Conservation (phyloP, 148 eudicot genomes). For the Fagopyrum tataricum region DNA sequence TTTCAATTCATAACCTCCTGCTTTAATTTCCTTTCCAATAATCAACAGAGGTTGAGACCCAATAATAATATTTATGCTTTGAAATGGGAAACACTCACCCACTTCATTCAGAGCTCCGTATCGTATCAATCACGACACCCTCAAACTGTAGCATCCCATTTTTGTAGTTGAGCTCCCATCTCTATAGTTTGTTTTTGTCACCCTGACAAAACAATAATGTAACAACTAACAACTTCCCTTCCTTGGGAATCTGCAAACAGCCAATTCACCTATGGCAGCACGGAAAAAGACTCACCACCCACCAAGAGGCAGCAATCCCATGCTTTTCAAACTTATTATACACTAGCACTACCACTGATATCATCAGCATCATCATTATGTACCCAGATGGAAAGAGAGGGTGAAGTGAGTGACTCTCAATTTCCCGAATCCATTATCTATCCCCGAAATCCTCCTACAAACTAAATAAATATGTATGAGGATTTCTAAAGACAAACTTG, state of each 20-base stretch:
- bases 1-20: not conserved
- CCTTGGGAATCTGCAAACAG: constrained; percentile 66
- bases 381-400: not conserved
- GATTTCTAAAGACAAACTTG: constrained; percentile 32
- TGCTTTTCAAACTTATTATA: not conserved
- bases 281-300: not conserved
- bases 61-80: not conserved
- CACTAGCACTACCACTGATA: not conserved
- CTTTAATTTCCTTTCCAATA: not conserved
- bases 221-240: constrained; percentile 27
- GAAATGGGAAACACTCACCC: not conserved
- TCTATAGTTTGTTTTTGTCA: not conserved
- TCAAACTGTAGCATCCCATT: not conserved
- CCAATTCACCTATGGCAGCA: constrained; percentile 23
- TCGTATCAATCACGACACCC: too few species aligned
- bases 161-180: not conserved
- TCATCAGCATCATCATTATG: constrained; percentile 8
- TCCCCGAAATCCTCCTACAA: constrained; percentile 28
- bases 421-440: constrained; percentile 11
- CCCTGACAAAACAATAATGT: not conserved
- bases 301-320: not conserved
- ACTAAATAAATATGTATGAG: constrained; percentile 20
- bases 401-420: not conserved
- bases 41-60: not conserved
- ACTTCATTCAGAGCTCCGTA: too few species aligned